A percentile compares a stretch with the other conserved stretches of the same genome.
Conservation (phyloP, 441 rosid genomes). For the Dalechampia spathulata region DNA sequence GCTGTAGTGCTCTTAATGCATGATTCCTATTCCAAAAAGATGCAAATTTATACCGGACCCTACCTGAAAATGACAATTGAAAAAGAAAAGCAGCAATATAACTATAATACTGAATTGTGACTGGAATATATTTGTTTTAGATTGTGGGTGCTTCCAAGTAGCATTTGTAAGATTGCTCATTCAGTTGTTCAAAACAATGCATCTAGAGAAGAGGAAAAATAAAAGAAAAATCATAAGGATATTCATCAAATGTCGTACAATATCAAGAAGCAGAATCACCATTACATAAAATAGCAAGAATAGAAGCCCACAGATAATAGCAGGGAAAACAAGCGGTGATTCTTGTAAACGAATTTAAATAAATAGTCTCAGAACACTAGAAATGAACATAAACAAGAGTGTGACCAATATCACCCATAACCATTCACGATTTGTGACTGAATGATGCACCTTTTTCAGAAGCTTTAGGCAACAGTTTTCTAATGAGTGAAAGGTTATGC, state of each 20-base stretch:
- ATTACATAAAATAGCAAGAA: not conserved
- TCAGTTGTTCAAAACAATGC: not conserved
- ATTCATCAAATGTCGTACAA: not conserved
- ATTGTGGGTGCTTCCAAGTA: conserved; percentile 4
- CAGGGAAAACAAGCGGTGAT: not conserved
- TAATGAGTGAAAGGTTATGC: not conserved
- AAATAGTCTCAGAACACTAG: not conserved
- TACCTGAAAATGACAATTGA: conserved; percentile 56
- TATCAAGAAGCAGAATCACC: not conserved
- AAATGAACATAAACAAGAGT: not conserved
- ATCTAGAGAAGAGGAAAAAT: not conserved
- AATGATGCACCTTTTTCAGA: not conserved
- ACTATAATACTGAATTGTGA: conserved; percentile 11
- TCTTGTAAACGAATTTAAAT: not conserved
- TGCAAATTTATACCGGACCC: conserved; percentile 99
- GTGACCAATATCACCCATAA: not conserved
- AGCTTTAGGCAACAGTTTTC: not conserved
- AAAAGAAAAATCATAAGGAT: not conserved
- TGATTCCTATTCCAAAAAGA: conserved; percentile 99
- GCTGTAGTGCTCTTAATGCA: conserved; percentile 77
- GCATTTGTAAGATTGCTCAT: not conserved
- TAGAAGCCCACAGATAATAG: not conserved
- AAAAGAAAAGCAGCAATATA: conserved; percentile 25
- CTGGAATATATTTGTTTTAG: conserved; percentile 1
- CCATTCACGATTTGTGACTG: not conserved